Evolutionary conservation across 169 alveolate species (phyloP), one percentile per base, ranked within the genome.

Genomic region (Plasmodium malariae): DNA sequence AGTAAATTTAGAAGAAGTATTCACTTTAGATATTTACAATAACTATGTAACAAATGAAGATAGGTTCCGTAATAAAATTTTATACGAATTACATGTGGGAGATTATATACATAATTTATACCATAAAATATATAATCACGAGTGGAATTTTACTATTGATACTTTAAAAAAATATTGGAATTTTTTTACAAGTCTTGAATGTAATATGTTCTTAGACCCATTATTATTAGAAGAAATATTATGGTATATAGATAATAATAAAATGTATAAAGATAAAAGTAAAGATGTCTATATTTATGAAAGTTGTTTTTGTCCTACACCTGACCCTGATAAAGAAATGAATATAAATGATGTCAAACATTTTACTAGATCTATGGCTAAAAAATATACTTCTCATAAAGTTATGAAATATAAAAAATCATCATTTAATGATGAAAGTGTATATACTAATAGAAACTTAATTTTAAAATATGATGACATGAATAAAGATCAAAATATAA

Each of bases 231-330:
- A 78, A 78, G 89, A 78, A 78, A 78, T 78, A 21, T 19, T 78
- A 45, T 78, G 89, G 89, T 78, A 78, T 54, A 78, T 78, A 28
- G 89, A 78, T 78, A 69, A 78, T 49, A 78, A 78, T 54, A 78
- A 78, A 63, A 78, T 78, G 89, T 78, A 78, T 63, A 78, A 78
- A 54, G 89, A 78, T 51, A 78, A 78, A 63, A 78, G 89, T 48
- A 69, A 62, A 32, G 45, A 54, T 2, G 63, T 63, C 55, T 78
- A 78, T 63, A 78, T 54, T 17, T 78, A 78, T 78, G 89, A 78
- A 63, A 62, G 30, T 48, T 78, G 89, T 37, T 78, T 78, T 57
- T 78, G 89, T n/a, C 89, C 89, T 45, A 78, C 89, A 14, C 89
- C 89, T 24, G 89, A 78, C 63, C 89, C 89, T n/a, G 34, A 17